These are phyloP conservation scores for Psilocybe cyanescens DNA, from an alignment of 768 basidiomycete genomes.

Conservation along the genomic window DNA sequence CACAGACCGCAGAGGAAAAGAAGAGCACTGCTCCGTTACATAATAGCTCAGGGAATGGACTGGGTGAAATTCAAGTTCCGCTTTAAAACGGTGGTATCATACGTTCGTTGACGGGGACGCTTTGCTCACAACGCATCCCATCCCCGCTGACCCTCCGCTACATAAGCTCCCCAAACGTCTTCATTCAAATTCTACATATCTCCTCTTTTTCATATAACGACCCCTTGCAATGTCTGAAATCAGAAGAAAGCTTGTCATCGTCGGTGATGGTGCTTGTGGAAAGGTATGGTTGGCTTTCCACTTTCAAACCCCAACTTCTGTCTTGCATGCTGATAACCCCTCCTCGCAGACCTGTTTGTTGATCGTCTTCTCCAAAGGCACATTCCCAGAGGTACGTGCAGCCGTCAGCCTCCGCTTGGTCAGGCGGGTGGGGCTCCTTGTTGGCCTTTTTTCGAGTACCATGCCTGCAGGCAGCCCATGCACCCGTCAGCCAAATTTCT, in stretches of 20 bases:
- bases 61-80: slow-evolving; percentile 22
- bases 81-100: slow-evolving; percentile 24
- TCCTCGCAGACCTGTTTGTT: slow-evolving; percentile 79
- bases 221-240: slow-evolving; percentile 88
- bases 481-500: background rate
- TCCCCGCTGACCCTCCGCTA: slow-evolving; percentile 3
- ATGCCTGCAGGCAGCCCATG: background rate
- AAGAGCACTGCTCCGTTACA: background rate
- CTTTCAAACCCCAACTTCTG: background rate
- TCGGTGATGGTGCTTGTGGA: slow-evolving; percentile 97
- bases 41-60: background rate
- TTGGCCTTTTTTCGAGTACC: background rate
- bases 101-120: slow-evolving; percentile 17
- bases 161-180: background rate
- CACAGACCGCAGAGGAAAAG: background rate
- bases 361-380: slow-evolving; percentile 96
- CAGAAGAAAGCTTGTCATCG: slow-evolving; percentile 98
- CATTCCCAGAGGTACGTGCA: slow-evolving; percentile 84
- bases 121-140: slow-evolving; percentile 14
- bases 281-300: slow-evolving; percentile 54
- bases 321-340: slow-evolving; percentile 18
- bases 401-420: slow-evolving; percentile 7
- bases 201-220: background rate
- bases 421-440: background rate
- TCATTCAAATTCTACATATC: background rate